phyloP scores from a whole-genome alignment of 2,329 filamentous ascomycete species.

The Ceratocystis eucalypticola region DNA sequence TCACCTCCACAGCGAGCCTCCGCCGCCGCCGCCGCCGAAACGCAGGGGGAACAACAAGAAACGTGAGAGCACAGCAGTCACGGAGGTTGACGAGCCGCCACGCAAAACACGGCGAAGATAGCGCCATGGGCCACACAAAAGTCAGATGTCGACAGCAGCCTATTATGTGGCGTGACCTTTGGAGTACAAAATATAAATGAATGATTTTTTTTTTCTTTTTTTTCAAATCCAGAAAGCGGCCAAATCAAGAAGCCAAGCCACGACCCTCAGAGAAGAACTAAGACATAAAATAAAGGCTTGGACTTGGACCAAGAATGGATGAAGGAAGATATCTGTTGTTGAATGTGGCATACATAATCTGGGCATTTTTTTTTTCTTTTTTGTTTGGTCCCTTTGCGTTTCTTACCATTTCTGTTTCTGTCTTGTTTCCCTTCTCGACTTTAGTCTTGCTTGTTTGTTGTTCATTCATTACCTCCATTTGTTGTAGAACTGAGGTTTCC shows the following conservation, averaged over 20 bases:
- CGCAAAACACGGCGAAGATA: conserved; percentile 22
- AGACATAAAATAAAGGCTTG: too few relatives aligned
- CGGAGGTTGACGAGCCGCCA: conserved; percentile 21
- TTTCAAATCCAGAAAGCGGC: neutral
- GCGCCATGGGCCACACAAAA: neutral
- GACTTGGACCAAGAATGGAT: too few relatives aligned
- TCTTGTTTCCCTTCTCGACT: neutral
- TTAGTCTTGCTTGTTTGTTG: neutral
- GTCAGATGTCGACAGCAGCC: neutral
- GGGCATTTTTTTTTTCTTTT: neutral
- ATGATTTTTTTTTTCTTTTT: neutral
- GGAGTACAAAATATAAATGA: conserved; percentile 3
- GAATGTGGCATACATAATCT: too few relatives aligned
- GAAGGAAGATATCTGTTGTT: too few relatives aligned
- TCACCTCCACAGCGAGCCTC: conserved; percentile 43
- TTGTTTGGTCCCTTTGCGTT: too few relatives aligned
- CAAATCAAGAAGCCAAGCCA: too few relatives aligned
- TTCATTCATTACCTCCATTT: neutral
- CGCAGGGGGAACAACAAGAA: conserved; percentile 39
- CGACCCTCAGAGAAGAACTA: too few relatives aligned
- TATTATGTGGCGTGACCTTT: neutral
- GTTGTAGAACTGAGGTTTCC: neutral
- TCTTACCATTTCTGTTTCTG: neutral
- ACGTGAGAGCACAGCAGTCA: conserved; percentile 30
- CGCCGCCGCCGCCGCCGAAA: conserved; percentile 35